These are phyloP conservation scores for Toxicodendron radicans DNA, from an alignment of 345 rosid genomes.

Conservation along the genomic window DNA sequence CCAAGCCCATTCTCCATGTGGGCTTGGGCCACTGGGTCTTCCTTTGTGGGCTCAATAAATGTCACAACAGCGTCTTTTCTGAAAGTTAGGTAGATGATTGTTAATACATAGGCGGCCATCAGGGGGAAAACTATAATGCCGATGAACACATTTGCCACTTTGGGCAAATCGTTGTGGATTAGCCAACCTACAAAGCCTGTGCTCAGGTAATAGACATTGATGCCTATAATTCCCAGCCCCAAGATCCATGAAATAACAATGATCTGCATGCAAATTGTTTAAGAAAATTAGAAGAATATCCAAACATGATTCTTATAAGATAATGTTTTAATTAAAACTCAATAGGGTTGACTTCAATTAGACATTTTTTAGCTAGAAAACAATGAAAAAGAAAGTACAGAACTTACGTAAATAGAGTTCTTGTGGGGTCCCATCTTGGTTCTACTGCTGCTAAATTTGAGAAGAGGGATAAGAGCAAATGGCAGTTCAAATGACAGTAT, in stretches of 20 bases:
- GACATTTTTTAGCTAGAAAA: background rate
- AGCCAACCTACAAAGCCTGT: constrained; percentile 58
- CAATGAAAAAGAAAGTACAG: background rate
- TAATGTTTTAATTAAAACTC: no score
- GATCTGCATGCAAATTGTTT: constrained; percentile 33
- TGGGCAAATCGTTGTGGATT: constrained; percentile 39
- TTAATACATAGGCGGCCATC: constrained; percentile 43
- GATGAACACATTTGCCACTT: constrained; percentile 39
- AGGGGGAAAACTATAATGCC: constrained; percentile 58
- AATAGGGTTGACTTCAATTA: background rate
- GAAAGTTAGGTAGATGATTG: constrained; percentile 49
- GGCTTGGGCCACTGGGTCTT: background rate
- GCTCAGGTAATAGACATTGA: constrained; percentile 59
- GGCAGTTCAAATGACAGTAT: constrained; percentile 75
- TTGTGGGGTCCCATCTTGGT: constrained; percentile 75
- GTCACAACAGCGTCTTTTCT: constrained; percentile 47
- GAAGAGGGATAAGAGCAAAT: constrained; percentile 69
- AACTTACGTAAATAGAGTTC: constrained; percentile 54
- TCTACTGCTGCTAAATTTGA: constrained; percentile 63
- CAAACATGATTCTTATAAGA: no score
- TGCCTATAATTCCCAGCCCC: constrained; percentile 51
- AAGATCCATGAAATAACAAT: constrained; percentile 58
- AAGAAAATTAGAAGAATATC: background rate
- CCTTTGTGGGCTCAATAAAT: constrained; percentile 37
- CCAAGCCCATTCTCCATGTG: constrained; percentile 32